A percentile compares a stretch with the other conserved stretches of the same genome.
Evolutionary conservation across 225 moss, liverwort and hornwort genomes (phyloP).

Genomic region (Physcomitrium patens): DNA sequence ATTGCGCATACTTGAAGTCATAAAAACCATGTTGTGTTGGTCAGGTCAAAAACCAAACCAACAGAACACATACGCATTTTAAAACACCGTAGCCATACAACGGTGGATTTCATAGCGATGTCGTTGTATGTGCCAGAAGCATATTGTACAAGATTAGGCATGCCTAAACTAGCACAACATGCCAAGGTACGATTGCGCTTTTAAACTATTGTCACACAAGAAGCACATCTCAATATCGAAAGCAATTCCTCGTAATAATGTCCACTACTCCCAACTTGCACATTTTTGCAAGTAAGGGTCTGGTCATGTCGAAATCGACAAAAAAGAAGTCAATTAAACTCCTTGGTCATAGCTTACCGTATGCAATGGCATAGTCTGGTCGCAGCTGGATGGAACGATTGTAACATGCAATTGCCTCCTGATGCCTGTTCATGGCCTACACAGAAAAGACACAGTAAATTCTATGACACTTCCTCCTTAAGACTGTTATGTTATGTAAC

Average conservation of each 20-base stretch:
- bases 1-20: slow-evolving; percentile 13
- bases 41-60: slow-evolving; percentile 33
- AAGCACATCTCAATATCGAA: not conserved
- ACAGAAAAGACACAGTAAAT: slow-evolving; percentile 4
- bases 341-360: slow-evolving; percentile 66
- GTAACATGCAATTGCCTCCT: slow-evolving; percentile 87
- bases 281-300: slow-evolving; percentile 36
- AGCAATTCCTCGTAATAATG: slow-evolving; percentile 16
- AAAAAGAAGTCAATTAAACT: slow-evolving; percentile 29
- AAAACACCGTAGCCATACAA: not conserved
- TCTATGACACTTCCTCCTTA: too few species aligned
- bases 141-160: slow-evolving; percentile 40
- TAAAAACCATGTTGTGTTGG: slow-evolving; percentile 38
- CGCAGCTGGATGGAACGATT: slow-evolving; percentile 90
- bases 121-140: not conserved
- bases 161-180: slow-evolving; percentile 43
- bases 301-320: slow-evolving; percentile 28
- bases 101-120: slow-evolving; percentile 11
- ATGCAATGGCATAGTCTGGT: slow-evolving; percentile 94
- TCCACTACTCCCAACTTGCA: slow-evolving; percentile 36
- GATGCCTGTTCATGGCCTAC: slow-evolving; percentile 91
- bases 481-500: too few species aligned
- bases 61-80: slow-evolving; percentile 32
- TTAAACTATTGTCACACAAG: slow-evolving; percentile 16
- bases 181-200: not conserved